Base-by-base conservation (phyloP, 306 rosid species). In the Cicer yamashitae region DNA sequence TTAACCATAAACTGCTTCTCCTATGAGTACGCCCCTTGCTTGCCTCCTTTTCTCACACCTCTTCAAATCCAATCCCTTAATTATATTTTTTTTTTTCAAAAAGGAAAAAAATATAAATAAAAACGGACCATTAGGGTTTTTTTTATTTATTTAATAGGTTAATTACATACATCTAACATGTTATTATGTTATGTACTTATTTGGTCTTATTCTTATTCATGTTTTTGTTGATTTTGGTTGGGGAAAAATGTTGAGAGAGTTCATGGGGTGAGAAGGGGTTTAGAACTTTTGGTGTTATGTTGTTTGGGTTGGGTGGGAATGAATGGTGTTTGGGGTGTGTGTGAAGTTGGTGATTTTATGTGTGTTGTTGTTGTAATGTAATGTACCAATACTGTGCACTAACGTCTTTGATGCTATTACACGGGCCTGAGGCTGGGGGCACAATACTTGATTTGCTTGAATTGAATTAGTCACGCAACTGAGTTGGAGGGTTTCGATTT, bases 1-100 rank as follows among this genome's bases (percentile, higher is more conserved):
- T 45, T 67, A 67, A 67, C 77, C 74, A 72, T 84, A 71, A 84
- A 80, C 78, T 74, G 50, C 70, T 62, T 8, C 77, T 71, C 46
- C 70, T 15, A 44, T 5, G 17, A 11, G 66, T 13, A 18, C 54
- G 17, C 46, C 17, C 22, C 15, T 8, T 40, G 34, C 34, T 79
- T 25, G 81, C 83, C 83, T 77, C 85, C 82, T 70, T 74, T 74
- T 75, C 80, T 75, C 73, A 47, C 77, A 65, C 72, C 83, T 79
- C 87, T 81, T 73, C 82, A 84, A 84, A 77, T 70, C 82, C 75
- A 64, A 77, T 82, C 60, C 6, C 20, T 70, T 51, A 20, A 40
- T 70, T 70, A 8, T 14, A 18, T 40, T 17, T 67, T 37, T 37
- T 69, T 18, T 46, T 38, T 75, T 69, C 7, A 6, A 18, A 75